A percentile compares a stretch with the other conserved stretches of the same genome.
These are phyloP conservation scores for Xylaria sp. DNA, from an alignment of 2,329 filamentous ascomycete genomes.

Conservation along the genomic window DNA sequence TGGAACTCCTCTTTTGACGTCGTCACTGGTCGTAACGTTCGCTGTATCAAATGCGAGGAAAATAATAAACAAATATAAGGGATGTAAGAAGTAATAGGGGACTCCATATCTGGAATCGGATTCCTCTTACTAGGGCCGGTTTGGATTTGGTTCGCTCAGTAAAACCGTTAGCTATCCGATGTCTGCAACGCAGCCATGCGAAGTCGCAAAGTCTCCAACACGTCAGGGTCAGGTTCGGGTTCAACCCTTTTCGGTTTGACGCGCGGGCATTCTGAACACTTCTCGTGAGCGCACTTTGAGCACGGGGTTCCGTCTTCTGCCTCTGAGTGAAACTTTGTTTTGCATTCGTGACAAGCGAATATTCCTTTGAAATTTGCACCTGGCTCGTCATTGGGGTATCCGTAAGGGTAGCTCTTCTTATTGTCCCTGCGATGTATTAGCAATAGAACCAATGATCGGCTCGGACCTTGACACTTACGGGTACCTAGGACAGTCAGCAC, in stretches of 20 bases:
- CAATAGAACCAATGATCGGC: constrained; percentile 7
- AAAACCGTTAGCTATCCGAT: constrained; percentile 12
- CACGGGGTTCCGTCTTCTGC: constrained; percentile 66
- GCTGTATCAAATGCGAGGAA: constrained; percentile 20
- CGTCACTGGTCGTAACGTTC: constrained; percentile 21
- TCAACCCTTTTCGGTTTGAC: constrained; percentile 69
- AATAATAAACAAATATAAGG: constrained; percentile 4
- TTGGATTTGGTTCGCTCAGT: not conserved
- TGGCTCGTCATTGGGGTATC: constrained; percentile 74
- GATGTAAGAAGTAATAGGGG: constrained; percentile 1
- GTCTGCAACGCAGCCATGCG: constrained; percentile 34
- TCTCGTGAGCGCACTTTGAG: constrained; percentile 67
- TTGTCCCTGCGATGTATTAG: constrained; percentile 62
- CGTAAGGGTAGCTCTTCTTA: constrained; percentile 74
- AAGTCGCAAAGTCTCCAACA: constrained; percentile 66
- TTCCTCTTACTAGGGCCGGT: not conserved
- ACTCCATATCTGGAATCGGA: constrained; percentile 10
- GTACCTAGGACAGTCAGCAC: constrained; percentile 82
- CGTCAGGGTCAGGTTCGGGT: constrained; percentile 68
- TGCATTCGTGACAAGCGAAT: constrained; percentile 72
- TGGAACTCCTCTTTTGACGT: constrained; percentile 18
- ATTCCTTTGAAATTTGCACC: constrained; percentile 62
- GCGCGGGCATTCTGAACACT: constrained; percentile 68
- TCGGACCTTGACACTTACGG: constrained; percentile 66
- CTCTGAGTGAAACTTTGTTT: constrained; percentile 63